Conservation (phyloP, 805 yeast genomes). For the Kluyveromyces starmeri region DNA sequence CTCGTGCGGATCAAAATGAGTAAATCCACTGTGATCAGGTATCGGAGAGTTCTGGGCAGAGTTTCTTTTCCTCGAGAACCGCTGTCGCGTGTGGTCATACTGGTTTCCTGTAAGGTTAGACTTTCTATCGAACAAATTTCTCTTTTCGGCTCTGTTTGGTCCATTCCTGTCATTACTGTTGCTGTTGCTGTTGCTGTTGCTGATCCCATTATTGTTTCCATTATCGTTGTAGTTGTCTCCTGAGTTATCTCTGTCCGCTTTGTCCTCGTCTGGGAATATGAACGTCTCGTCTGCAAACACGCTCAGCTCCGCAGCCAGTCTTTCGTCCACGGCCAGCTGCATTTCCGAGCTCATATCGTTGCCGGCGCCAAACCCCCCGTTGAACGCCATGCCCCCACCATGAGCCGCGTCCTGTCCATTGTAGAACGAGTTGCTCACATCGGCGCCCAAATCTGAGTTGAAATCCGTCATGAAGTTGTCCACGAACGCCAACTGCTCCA, state of each 20-base stretch:
- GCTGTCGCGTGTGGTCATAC: constrained; percentile 24
- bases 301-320: constrained; percentile 55
- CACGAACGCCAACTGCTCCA: constrained; percentile 73
- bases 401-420: constrained; percentile 5
- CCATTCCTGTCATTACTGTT: constrained; percentile 5
- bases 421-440: constrained; percentile 18
- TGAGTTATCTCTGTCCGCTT: constrained; percentile 33
- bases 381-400: not conserved
- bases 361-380: constrained; percentile 3
- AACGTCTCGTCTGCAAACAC: constrained; percentile 79
- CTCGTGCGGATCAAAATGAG: constrained; percentile 13
- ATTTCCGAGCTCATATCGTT: not conserved
- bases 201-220: constrained; percentile 6
- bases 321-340: constrained; percentile 37
- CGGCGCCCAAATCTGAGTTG: constrained; percentile 34
- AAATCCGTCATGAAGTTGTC: constrained; percentile 61
- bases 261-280: constrained; percentile 75
- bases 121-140: constrained; percentile 5
- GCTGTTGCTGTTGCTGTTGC: constrained; percentile 6
- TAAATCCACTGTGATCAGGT: constrained; percentile 21
- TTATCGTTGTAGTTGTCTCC: constrained; percentile 14
- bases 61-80: constrained; percentile 19
- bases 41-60: constrained; percentile 7
- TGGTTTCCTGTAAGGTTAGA: constrained; percentile 21
- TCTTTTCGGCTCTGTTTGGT: constrained; percentile 5